These are phyloP conservation scores for Neopestalotiopsis rosae DNA, from an alignment of 2,329 filamentous ascomycete species.

Conservation along the genomic window DNA sequence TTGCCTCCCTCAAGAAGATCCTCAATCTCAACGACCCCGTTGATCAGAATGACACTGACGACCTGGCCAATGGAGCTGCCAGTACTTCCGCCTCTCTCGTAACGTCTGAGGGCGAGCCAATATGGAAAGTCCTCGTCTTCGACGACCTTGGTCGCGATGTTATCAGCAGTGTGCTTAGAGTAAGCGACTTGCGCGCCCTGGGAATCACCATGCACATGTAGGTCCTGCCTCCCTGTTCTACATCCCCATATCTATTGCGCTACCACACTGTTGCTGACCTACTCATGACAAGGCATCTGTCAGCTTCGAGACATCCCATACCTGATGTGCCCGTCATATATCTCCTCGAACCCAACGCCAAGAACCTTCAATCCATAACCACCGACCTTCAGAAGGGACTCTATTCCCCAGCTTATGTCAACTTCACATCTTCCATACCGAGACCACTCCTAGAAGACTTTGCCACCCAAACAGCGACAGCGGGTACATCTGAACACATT, in stretches of 20 bases:
- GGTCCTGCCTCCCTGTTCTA: conserved; percentile 25
- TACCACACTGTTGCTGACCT: conserved; percentile 27
- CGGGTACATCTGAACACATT: conserved; percentile 86
- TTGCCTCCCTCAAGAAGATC: conserved; percentile 89
- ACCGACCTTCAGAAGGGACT: conserved; percentile 84
- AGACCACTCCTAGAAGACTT: conserved; percentile 93
- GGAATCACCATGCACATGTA: conserved; percentile 98
- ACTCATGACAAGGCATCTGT: conserved; percentile 68
- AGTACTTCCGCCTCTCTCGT: conserved; percentile 79
- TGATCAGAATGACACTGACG: conserved; percentile 64
- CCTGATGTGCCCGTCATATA: conserved; percentile 97
- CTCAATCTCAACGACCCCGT: conserved; percentile 87
- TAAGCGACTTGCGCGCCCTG: conserved; percentile 90
- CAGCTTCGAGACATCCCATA: conserved; percentile 82
- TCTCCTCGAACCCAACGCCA: conserved; percentile 84
- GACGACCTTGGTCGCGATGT: conserved; percentile 91
- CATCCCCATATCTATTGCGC: neutral
- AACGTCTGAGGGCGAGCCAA: conserved; percentile 85
- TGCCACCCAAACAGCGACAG: conserved; percentile 82
- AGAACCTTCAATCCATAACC: conserved; percentile 84
- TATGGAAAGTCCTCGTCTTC: conserved; percentile 98
- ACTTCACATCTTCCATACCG: conserved; percentile 94
- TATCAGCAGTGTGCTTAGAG: conserved; percentile 92
- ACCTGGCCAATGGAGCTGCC: conserved; percentile 67
- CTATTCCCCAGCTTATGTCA: conserved; percentile 94